These are phyloP conservation scores for Termitomyces sp. DNA, from an alignment of 768 basidiomycete species.

Conservation along the genomic window DNA sequence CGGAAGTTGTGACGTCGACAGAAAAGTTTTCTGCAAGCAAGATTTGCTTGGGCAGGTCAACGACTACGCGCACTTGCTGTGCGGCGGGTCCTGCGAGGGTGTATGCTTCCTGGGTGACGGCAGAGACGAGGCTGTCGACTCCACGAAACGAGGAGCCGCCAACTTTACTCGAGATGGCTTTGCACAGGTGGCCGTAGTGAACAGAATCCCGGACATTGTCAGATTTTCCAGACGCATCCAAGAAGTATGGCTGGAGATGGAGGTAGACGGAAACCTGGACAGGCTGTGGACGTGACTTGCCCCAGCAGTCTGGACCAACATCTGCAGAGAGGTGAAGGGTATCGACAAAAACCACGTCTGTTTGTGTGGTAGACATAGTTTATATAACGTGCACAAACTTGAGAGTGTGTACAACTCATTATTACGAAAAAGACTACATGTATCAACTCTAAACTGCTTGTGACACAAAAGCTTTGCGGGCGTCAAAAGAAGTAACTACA, in stretches of 20 bases:
- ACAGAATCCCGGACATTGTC: constrained; percentile 54
- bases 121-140: constrained; percentile 25
- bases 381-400: background rate
- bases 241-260: constrained; percentile 33
- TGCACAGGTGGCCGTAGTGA: constrained; percentile 61
- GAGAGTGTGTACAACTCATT: background rate
- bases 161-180: constrained; percentile 31
- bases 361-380: background rate
- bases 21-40: constrained; percentile 41
- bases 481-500: background rate
- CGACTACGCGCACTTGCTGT: constrained; percentile 33
- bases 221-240: constrained; percentile 36
- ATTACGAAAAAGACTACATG: constrained; percentile 1
- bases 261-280: constrained; percentile 45
- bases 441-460: background rate
- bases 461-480: background rate
- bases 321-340: constrained; percentile 32
- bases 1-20: constrained; percentile 28
- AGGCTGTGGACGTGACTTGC: constrained; percentile 40
- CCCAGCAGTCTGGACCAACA: constrained; percentile 50
- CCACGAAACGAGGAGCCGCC: constrained; percentile 18
- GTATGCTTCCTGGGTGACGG: constrained; percentile 31
- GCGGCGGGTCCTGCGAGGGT: constrained; percentile 29
- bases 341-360: constrained; percentile 42
- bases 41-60: constrained; percentile 42